These are phyloP conservation scores for Pholiota microspora DNA, from an alignment of 768 basidiomycete genomes.

Conservation along the genomic window DNA sequence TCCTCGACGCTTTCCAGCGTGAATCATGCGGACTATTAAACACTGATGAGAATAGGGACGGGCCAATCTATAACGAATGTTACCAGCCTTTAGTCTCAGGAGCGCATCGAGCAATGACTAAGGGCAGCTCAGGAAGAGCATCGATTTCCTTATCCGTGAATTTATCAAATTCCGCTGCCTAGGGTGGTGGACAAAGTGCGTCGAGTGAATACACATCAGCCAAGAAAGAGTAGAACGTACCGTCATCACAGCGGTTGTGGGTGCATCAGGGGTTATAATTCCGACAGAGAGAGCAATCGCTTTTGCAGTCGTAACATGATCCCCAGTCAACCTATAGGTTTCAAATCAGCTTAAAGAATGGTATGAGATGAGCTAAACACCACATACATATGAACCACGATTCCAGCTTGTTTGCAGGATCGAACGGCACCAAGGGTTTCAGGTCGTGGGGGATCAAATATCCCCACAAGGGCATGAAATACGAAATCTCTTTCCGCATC, in stretches of 20 bases:
- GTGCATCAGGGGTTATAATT: slow-evolving; percentile 40
- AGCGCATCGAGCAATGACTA: slow-evolving; percentile 59
- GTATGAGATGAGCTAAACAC: background rate
- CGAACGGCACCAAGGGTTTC: slow-evolving; percentile 51
- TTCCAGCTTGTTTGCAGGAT: slow-evolving; percentile 49
- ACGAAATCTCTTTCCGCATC: slow-evolving; percentile 45
- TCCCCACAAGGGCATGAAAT: slow-evolving; percentile 55
- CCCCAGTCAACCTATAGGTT: slow-evolving; percentile 53
- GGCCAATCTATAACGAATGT: background rate
- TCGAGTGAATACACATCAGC: no score
- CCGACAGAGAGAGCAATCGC: slow-evolving; percentile 51
- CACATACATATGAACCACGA: slow-evolving; percentile 43
- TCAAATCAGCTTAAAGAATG: slow-evolving; percentile 6
- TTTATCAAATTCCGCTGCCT: slow-evolving; percentile 49
- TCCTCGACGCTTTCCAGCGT: slow-evolving; percentile 54
- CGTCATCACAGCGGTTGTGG: slow-evolving; percentile 37
- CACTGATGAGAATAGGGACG: background rate
- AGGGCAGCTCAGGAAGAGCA: slow-evolving; percentile 46
- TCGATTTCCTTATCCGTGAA: slow-evolving; percentile 52
- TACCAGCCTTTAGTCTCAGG: slow-evolving; percentile 44
- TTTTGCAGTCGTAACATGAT: slow-evolving; percentile 50
- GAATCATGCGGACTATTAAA: slow-evolving; percentile 46
- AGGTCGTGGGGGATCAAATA: slow-evolving; percentile 56
- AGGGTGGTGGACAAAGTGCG: background rate
- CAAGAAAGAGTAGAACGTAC: slow-evolving; percentile 11